A percentile compares a stretch with the other conserved stretches of the same genome.
phyloP scores from a whole-genome alignment of 2,329 filamentous ascomycete genomes.

The Penicillium sp. region DNA sequence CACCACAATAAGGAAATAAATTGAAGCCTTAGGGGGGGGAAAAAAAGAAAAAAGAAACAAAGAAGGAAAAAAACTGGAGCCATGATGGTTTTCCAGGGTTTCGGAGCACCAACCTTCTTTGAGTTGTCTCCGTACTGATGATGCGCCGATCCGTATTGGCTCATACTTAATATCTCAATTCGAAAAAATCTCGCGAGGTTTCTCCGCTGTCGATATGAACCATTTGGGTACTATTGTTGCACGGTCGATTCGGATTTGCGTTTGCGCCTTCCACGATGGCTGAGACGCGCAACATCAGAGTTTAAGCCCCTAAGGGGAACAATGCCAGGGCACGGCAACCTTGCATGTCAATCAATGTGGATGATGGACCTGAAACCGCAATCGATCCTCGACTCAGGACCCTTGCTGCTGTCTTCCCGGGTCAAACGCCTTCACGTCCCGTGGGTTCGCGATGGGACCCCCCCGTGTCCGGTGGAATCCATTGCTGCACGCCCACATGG shows the following conservation, averaged over 20 bases:
- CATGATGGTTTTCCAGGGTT: slow-evolving; percentile 8
- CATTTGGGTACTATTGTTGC: neutral
- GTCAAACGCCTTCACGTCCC: neutral
- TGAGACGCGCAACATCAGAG: neutral
- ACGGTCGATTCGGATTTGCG: neutral
- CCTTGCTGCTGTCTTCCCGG: slow-evolving; percentile 5
- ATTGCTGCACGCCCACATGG: neutral
- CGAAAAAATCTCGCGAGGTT: neutral
- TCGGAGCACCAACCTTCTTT: slow-evolving; percentile 21
- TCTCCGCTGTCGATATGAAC: neutral
- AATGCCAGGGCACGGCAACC: neutral
- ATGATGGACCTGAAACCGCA: slow-evolving; percentile 2
- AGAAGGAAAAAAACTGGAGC: slow-evolving; percentile 10
- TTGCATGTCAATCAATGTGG: slow-evolving; percentile 2
- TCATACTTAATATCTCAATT: neutral
- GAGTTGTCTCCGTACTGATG: slow-evolving; percentile 10
- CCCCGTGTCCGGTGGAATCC: neutral
- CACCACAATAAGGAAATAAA: neutral
- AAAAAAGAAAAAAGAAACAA: too few relatives aligned
- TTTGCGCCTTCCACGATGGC: neutral
- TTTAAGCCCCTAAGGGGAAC: neutral
- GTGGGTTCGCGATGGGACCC: neutral
- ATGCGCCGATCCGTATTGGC: slow-evolving; percentile 1
- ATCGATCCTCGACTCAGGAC: slow-evolving; percentile 1
- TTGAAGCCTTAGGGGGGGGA: too few relatives aligned